phyloP scores from a whole-genome alignment of 164 flowering plant species.

The Chimonanthus salicifolius region DNA sequence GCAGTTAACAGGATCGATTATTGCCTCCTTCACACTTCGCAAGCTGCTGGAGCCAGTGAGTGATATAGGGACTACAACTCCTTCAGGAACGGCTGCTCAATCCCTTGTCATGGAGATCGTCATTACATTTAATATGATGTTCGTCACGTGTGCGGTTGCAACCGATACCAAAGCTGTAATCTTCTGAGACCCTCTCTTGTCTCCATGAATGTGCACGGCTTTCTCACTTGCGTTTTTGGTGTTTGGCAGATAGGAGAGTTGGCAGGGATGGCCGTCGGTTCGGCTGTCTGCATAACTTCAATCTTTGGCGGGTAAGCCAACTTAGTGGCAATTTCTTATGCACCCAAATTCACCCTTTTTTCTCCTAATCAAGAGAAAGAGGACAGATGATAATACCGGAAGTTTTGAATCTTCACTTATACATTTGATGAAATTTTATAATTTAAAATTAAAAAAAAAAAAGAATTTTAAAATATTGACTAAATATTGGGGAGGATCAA shows the following conservation, averaged over 20 bases:
- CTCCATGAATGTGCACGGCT: background rate
- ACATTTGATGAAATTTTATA: too few species aligned
- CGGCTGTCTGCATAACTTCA: conserved; percentile 76
- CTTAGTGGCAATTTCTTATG: background rate
- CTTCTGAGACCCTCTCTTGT: background rate
- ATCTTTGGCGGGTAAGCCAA: conserved; percentile 75
- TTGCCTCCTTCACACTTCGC: conserved; percentile 47
- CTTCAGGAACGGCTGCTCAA: conserved; percentile 55
- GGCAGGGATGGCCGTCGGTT: conserved; percentile 85
- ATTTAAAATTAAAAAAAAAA: too few species aligned
- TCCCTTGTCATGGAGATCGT: conserved; percentile 67
- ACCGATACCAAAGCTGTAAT: conserved; percentile 77
- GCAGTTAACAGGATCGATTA: conserved; percentile 55
- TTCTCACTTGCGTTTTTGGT: background rate
- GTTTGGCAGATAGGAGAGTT: conserved; percentile 61
- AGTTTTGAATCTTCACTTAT: too few species aligned
- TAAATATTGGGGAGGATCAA: background rate
- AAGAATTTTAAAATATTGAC: too few species aligned
- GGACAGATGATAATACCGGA: too few species aligned
- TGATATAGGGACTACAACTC: conserved; percentile 57
- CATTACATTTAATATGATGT: conserved; percentile 81
- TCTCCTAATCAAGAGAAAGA: too few species aligned
- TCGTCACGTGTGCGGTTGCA: conserved; percentile 72
- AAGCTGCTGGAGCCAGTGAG: conserved; percentile 51
- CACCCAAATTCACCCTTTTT: too few species aligned